A percentile compares a stretch with the other conserved stretches of the same genome.
These are phyloP conservation scores for Arthroderma uncinatum DNA, from an alignment of 2,329 filamentous ascomycete genomes.

Conservation along the genomic window DNA sequence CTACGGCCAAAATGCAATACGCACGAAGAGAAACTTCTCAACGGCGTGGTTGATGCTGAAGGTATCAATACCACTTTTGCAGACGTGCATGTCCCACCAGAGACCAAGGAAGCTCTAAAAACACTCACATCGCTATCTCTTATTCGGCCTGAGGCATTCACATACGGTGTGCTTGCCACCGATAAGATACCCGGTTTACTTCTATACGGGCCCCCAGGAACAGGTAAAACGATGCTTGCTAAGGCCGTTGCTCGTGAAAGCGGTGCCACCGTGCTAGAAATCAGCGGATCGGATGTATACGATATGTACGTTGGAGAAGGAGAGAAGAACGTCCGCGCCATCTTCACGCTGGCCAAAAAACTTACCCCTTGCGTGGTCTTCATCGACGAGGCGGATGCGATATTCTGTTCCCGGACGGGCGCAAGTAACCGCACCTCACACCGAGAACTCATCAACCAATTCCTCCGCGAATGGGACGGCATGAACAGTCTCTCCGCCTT, in stretches of 20 bases:
- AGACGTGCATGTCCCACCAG: constrained; percentile 70
- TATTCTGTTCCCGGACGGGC: constrained; percentile 63
- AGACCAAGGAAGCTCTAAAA: constrained; percentile 78
- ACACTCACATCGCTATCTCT: constrained; percentile 81
- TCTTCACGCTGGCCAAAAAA: constrained; percentile 86
- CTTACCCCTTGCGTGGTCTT: constrained; percentile 88
- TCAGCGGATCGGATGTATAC: constrained; percentile 83
- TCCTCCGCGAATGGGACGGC: constrained; percentile 92
- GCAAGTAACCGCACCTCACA: constrained; percentile 58
- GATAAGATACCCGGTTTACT: constrained; percentile 85
- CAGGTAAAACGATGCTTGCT: constrained; percentile 52
- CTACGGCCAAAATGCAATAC: constrained; percentile 52
- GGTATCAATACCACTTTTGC: constrained; percentile 79
- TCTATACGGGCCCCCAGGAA: constrained; percentile 70
- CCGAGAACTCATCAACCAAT: constrained; percentile 90
- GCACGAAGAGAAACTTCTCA: constrained; percentile 72
- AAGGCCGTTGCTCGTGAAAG: constrained; percentile 55
- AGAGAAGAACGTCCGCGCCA: constrained; percentile 88
- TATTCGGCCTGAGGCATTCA: constrained; percentile 83
- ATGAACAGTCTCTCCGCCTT: constrained; percentile 75
- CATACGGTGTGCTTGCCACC: constrained; percentile 81
- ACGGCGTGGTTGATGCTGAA: constrained; percentile 68
- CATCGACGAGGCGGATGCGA: constrained; percentile 90
- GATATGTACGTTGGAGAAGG: constrained; percentile 94
- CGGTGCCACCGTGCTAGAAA: constrained; percentile 63